Conservation (phyloP, 2,329 filamentous ascomycete species). For the Monosporascus sp. region DNA sequence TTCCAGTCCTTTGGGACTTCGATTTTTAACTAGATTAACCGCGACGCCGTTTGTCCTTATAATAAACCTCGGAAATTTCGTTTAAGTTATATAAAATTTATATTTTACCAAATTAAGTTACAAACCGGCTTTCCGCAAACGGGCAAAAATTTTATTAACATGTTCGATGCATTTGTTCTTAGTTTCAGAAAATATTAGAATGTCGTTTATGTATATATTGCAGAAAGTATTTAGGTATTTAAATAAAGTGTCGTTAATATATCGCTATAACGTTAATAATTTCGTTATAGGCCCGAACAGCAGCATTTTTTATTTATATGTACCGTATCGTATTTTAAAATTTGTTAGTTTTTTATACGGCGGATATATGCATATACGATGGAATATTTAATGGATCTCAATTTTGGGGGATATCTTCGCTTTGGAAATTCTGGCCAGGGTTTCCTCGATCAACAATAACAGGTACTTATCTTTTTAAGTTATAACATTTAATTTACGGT, state of each 20-base stretch:
- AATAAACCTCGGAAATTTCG: too few relatives aligned
- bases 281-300: too few relatives aligned
- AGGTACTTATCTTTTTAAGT: neutral
- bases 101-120: neutral
- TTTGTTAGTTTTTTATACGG: too few relatives aligned
- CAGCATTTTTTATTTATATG: too few relatives aligned
- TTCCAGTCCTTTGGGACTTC: neutral
- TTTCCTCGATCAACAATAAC: conserved; percentile 3
- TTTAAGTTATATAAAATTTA: neutral
- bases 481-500: conserved; percentile 1
- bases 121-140: neutral
- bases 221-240: too few relatives aligned
- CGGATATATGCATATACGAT: neutral
- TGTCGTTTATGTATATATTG: too few relatives aligned
- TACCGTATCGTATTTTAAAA: neutral
- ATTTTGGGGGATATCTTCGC: conserved; percentile 2
- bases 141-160: neutral
- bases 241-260: too few relatives aligned
- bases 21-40: neutral
- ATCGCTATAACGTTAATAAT: conserved; percentile 1
- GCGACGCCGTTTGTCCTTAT: neutral
- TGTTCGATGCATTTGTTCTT: neutral
- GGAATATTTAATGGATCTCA: conserved; percentile 1
- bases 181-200: conserved; percentile 2
- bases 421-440: neutral